Percentiles rank a stretch among this genome's conserved stretches.
phyloP scores from a whole-genome alignment of 106 monocot species.

The Agapanthus africanus region DNA sequence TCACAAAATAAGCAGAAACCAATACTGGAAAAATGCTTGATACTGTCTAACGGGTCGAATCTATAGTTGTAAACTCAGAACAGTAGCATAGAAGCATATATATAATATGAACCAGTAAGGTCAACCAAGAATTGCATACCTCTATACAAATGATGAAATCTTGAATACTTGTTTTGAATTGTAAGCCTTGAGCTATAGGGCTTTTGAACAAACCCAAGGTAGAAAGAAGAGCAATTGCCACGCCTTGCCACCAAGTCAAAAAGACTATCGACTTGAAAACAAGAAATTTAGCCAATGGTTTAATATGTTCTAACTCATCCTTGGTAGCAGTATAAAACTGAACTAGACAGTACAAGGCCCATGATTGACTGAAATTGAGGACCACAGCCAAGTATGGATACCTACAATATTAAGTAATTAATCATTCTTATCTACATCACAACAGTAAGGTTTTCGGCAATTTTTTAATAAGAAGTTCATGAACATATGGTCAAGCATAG shows the following conservation, averaged over 20 bases:
- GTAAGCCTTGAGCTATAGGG: constrained; percentile 71
- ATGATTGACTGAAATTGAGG: constrained; percentile 93
- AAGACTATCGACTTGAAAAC: constrained; percentile 93
- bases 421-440: no score
- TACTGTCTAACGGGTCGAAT: no score
- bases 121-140: constrained; percentile 45
- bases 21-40: no score
- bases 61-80: no score
- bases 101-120: no score
- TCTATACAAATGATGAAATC: constrained; percentile 98
- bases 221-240: constrained; percentile 76
- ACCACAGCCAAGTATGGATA: constrained; percentile 87
- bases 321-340: constrained; percentile 81
- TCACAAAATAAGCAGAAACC: no score
- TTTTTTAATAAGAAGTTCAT: no score
- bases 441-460: no score
- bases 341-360: constrained; percentile 90
- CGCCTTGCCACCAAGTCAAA: constrained; percentile 97
- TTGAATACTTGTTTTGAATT: constrained; percentile 85
- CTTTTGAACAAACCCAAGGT: constrained; percentile 72
- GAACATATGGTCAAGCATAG: no score
- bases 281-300: constrained; percentile 81
- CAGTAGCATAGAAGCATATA: no score
- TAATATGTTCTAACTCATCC: constrained; percentile 72
- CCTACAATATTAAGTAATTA: constrained; percentile 53